Evolutionary conservation across 192 early-diverging fungal genomes (phyloP), one percentile per base, ranked within the genome.

Genomic region (Geranomyces michiganensis): DNA sequence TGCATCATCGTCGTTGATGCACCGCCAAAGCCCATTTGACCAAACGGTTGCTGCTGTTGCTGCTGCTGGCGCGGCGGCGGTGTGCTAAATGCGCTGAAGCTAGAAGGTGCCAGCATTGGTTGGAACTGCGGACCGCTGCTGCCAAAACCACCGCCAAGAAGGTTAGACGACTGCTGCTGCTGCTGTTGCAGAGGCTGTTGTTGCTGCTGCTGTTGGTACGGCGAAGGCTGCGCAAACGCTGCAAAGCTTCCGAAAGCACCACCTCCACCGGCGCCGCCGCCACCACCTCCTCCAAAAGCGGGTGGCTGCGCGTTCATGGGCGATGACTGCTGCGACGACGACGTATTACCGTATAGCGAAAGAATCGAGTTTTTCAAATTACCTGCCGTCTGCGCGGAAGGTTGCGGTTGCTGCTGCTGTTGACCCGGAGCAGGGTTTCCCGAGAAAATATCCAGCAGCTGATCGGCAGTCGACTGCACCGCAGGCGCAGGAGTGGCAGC

Each of bases 281-380:
- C 36, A 41, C 36, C 10, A 41, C 36, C 36, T 3, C 36, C 36
- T 7, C 36, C 36, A 41, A 41, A 10, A 41, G 36, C 36, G 10
- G 36, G 36, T 30, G 51, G 51, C 58, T 51, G 30, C 27, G 41
- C 32, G 62, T 46, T 64, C 41, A 64, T 45, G 15, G 32, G 62
- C 2, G 72, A 29, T 24, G 36, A 41, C 36, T 41, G 36, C 36
- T 41, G 36, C 36, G 26, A 32, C 32, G 44, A 68, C 4, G 60
- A 15, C 15, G 59, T n/a, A 46, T 26, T 72, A 31, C 69, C 69
- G 71, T 77, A 82, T 32, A 82, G 51, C 24, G 81, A 82, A 0
- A 82, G 56, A 36, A 82, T 82, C 0, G 71, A 73, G 63, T 67
- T 73, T 48, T 82, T 79, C 63, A 75, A 29, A 45, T 21, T 36